Base-by-base conservation (phyloP, 208 protist species). In the Trypanosoma cruzi region DNA sequence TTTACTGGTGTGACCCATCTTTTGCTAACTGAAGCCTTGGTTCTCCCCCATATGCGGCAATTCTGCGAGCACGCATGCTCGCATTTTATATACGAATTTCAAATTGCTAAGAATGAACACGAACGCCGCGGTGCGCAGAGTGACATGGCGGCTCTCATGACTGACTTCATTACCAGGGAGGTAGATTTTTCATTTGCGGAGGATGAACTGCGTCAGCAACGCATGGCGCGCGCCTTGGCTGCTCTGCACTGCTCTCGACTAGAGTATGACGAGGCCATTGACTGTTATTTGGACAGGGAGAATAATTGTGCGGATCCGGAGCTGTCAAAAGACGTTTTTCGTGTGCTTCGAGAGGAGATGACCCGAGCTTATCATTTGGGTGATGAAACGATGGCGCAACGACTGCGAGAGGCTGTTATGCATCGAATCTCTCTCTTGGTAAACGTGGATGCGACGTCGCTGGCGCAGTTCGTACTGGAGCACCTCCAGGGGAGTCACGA, bases 381-480 rank as follows among this genome's bases (percentile, higher is more conserved):
- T 22, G 34, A 56, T 40, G 62, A 42, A 34, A 44, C 65, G 20
- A n/a, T 22, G 13, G 44, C 29, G 8, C 61, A 72, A 24, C 40
- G 53, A 0, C 56, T 94, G 24, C 81, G 84, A 24, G 71, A 70
- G 5, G 89, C 81, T 5, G 82, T 94, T 29, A 81, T 90, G 82
- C 58, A 82, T 31, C 73, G 65, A 31, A 77, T 92, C 40, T 68
- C 77, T 31, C 56, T 55, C 16, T 78, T 94, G 26, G 84, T 85
- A 37, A 59, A 78, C 32, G 76, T 90, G 10, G 85, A 94, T 64
- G 76, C 82, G 13, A 85, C 81, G 20, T 73, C 74, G 14, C 71
- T 91, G 1, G 85, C 85, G 31, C 85, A 86, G 55, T 89, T 94
- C 56, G 77, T 94, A 20, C 86, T 90, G 65, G 85, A 91, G 36